phyloP scores from a whole-genome alignment of 2,329 filamentous ascomycete species.

The Aspergillus flavus region DNA sequence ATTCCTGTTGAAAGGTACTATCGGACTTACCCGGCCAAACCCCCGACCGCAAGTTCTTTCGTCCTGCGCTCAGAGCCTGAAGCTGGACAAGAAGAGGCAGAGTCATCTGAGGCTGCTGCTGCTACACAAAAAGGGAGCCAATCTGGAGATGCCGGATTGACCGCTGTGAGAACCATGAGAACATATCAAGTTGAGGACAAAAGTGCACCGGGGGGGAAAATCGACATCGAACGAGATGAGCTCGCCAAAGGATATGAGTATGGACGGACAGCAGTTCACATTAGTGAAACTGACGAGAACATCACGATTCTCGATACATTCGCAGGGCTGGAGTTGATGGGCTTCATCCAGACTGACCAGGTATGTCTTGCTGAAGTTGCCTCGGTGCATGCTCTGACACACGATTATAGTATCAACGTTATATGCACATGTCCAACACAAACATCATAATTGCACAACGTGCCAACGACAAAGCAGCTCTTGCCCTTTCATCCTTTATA shows the following conservation, averaged over 20 bases:
- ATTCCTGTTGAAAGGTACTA: constrained; percentile 93
- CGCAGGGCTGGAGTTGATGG: constrained; percentile 77
- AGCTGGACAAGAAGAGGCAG: constrained; percentile 53
- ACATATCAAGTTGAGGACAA: constrained; percentile 81
- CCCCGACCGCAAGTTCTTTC: constrained; percentile 77
- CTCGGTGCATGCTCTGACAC: constrained; percentile 9
- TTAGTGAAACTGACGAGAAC: constrained; percentile 81
- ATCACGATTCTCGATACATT: constrained; percentile 83
- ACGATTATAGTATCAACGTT: constrained; percentile 69
- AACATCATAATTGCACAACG: constrained; percentile 77
- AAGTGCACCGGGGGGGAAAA: constrained; percentile 73
- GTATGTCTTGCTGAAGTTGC: constrained; percentile 46
- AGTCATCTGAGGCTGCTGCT: constrained; percentile 55
- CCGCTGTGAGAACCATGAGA: constrained; percentile 73
- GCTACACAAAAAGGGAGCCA: constrained; percentile 32
- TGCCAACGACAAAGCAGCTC: constrained; percentile 75
- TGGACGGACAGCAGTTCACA: constrained; percentile 86
- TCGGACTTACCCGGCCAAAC: constrained; percentile 74
- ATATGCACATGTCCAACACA: constrained; percentile 80
- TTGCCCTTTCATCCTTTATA: constrained; percentile 86
- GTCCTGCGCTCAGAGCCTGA: constrained; percentile 55
- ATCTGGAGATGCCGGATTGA: constrained; percentile 51
- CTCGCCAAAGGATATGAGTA: constrained; percentile 95
- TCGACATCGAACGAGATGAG: constrained; percentile 77
- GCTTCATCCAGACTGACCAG: constrained; percentile 75